Base-by-base conservation (phyloP, 352 stramenopile species). In the Phytophthora vignae region DNA sequence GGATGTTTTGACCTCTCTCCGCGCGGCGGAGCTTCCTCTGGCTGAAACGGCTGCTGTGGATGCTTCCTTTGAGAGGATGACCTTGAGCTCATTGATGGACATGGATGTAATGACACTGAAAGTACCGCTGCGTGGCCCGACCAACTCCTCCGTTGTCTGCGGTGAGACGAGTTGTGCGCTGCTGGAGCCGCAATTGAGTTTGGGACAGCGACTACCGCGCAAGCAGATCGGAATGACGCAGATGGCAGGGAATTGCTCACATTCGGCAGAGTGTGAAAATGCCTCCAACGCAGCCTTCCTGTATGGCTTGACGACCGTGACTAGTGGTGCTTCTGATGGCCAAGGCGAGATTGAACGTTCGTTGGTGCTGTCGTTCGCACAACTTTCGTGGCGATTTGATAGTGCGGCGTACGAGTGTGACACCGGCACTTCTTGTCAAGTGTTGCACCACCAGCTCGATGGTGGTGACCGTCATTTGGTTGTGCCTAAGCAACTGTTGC, bases 351-450 rank as follows among this genome's bases (percentile, higher is more conserved):
- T 27, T 21, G 65, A 40, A 11, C 67, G 73, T 10, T 73, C 59
- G 14, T 59, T 86, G 4, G 17, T 58, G n/a, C 40, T 87, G 21
- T 81, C 78, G 22, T 77, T 86, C 21, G 76, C 68, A 3, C 81
- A 75, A 21, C 54, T 90, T 14, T 78, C 71, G 11, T 90, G 82
- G 82, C 70, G 36, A 27, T 82, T 77, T 44, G 65, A 78, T 19
- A 38, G 64, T 22, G 52, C 76, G 48, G 53, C 57, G 10, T 50
- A 77, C 27, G 60, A 56, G 5, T 85, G 77, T 15, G 65, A 69
- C n/a, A 56, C 59, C 1, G 31, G 31, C 21, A 21, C 21, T 3
- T 69, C 60, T 14, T 87, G 82, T 31, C 36, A 74, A 4, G 75
- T 76, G 2, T 44, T 89, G 9, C 71, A 79, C 56, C 48, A 83